Base-by-base conservation (phyloP, 2,329 filamentous ascomycete genomes). In the Aureobasidium lini region DNA sequence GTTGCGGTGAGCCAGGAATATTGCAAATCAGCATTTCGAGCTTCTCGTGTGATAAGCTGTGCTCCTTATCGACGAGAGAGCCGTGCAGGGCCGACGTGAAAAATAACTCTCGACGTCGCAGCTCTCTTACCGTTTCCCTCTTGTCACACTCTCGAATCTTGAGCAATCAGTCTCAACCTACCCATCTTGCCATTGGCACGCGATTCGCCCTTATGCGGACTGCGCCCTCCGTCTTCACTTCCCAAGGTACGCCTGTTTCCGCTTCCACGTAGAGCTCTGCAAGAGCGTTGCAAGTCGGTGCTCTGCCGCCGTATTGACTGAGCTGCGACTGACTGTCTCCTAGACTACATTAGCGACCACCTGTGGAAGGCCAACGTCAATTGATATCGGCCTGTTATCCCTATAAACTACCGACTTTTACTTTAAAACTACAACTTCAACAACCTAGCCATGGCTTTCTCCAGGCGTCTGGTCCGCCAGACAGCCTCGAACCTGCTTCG, bases 341-440 rank as follows among this genome's bases (percentile, higher is more conserved):
- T 39, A 83, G 82, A 85, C 77, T 85, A 85, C 75, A 84, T 85
- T 76, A 84, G 82, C 79, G 83, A 86, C 78, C 83, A 86, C 77
- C 79, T 86, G 73, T 86, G 83, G 83, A 86, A 85, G 77, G 82
- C 83, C 68, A 83, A 81, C 70, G 79, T 81, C 71, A 84, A 83
- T 74, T 84, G 77, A 81, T 16, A 74, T 28, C 32, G 54, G 43
- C 44, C 40, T 36, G 11, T 31, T 43, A 23, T 23, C 11, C 5
- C 36, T 32, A 18, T 43, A 59, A 50, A 43, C 39, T 11, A 32
- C 28, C 58, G 46, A 39, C 43, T 47, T 48, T 18, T 57, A 48
- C 43, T n/a, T 37, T 23, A 39, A 1, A 36, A 23, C 23, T 23
- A 23, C 23, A 23, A 23, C 23, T 23, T 3, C 23, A 57, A 34